phyloP scores from a whole-genome alignment of 1,284 basidiomycete genomes.

The Neonothopanus nambi region DNA sequence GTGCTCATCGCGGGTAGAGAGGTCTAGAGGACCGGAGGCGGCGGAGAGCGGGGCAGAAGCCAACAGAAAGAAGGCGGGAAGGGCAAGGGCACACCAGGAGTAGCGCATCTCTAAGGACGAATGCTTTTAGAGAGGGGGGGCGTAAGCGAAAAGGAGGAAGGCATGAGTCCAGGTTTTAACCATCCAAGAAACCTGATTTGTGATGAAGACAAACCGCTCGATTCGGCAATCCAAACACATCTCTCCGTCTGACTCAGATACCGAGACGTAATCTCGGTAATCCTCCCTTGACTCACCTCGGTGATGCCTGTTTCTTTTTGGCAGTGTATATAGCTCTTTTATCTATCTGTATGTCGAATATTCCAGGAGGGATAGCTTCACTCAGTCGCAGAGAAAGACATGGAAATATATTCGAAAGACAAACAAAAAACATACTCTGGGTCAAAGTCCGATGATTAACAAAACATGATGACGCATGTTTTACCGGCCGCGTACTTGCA shows the following conservation, averaged over 20 bases:
- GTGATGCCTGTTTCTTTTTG: no score
- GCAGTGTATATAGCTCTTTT: no score
- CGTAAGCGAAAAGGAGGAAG: background rate
- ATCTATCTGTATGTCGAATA: no score
- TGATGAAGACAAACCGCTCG: no score
- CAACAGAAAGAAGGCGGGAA: constrained; percentile 32
- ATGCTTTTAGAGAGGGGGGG: constrained; percentile 1
- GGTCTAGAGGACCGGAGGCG: constrained; percentile 9
- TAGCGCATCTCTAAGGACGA: constrained; percentile 12
- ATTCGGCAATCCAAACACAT: background rate
- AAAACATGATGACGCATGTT: no score
- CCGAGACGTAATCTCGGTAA: background rate
- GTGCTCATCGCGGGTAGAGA: constrained; percentile 35
- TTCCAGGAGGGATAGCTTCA: no score
- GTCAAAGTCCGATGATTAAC: no score
- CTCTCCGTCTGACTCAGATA: background rate
- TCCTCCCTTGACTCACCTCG: no score
- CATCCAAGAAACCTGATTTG: no score
- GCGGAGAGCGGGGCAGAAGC: constrained; percentile 29
- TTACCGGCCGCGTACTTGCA: no score
- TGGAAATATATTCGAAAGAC: background rate
- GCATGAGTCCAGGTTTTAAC: constrained; percentile 6
- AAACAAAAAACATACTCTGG: no score
- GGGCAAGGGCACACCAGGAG: constrained; percentile 27
- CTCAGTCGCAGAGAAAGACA: background rate